Conservation (phyloP, 2,329 filamentous ascomycete species). For the Escovopsis weberi region DNA sequence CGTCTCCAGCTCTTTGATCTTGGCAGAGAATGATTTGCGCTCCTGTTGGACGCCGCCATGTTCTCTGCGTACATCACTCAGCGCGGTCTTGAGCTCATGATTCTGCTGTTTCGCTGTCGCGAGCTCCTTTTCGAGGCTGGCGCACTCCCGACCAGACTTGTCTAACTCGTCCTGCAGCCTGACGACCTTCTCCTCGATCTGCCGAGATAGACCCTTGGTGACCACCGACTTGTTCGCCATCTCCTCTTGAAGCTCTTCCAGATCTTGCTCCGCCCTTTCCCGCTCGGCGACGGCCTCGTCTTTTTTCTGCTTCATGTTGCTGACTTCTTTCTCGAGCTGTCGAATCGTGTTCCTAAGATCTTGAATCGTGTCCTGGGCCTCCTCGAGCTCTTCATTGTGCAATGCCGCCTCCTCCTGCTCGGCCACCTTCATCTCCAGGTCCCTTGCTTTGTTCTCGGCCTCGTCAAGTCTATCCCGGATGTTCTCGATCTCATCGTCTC, state of each 20-base stretch:
- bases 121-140: conserved; percentile 36
- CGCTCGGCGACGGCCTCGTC: conserved; percentile 39
- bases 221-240: conserved; percentile 66
- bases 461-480: conserved; percentile 42
- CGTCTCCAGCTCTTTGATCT: conserved; percentile 40
- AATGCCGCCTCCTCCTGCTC: conserved; percentile 44
- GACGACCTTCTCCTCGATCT: conserved; percentile 56
- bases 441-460: conserved; percentile 43
- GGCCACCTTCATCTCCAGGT: conserved; percentile 32
- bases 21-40: conserved; percentile 17
- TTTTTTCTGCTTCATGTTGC: conserved; percentile 39
- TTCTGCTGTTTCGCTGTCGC: conserved; percentile 31
- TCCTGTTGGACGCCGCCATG: conserved; percentile 11
- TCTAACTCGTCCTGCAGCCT: conserved; percentile 54
- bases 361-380: conserved; percentile 43
- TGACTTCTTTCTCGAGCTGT: conserved; percentile 37
- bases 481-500: conserved; percentile 60
- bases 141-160: conserved; percentile 32
- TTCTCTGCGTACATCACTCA: conserved; percentile 26
- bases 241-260: conserved; percentile 58
- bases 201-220: conserved; percentile 58
- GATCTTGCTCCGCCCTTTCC: conserved; percentile 41
- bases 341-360: conserved; percentile 42
- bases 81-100: conserved; percentile 27
- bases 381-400: conserved; percentile 35